These are phyloP conservation scores for Gossypium rotundifolium DNA, from an alignment of 345 rosid genomes.

Conservation along the genomic window DNA sequence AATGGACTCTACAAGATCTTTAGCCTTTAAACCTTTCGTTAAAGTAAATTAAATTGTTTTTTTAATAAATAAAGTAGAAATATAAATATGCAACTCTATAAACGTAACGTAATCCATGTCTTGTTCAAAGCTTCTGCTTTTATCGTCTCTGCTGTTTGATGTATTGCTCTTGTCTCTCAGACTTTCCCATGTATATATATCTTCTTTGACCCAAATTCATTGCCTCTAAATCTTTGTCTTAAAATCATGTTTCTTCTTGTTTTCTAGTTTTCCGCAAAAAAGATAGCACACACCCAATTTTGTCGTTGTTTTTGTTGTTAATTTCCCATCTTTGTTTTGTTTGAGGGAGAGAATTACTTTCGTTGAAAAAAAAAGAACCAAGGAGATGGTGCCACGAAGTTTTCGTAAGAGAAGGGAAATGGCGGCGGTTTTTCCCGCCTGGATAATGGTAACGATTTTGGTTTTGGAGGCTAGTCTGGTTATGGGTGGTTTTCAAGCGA, in stretches of 20 bases:
- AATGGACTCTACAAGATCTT: neutral
- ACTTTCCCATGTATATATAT: neutral
- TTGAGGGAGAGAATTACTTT: neutral
- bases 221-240: slow-evolving; percentile 2
- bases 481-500: slow-evolving; percentile 48
- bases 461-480: slow-evolving; percentile 18
- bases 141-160: neutral
- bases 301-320: neutral
- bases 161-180: neutral
- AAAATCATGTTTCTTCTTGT: slow-evolving; percentile 10
- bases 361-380: neutral
- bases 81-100: neutral
- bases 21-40: neutral
- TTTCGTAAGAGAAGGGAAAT: slow-evolving; percentile 1
- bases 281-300: neutral
- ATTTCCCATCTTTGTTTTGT: neutral
- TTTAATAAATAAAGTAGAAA: neutral
- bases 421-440: slow-evolving; percentile 16
- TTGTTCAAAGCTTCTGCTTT: slow-evolving; percentile 7
- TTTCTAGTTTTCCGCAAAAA: neutral
- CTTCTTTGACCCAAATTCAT: neutral
- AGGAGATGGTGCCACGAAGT: neutral
- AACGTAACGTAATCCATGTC: slow-evolving; percentile 10
- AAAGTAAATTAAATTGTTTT: neutral
- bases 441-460: slow-evolving; percentile 1